Conservation (phyloP, 345 rosid species). For the Dipteronia sinensis region DNA sequence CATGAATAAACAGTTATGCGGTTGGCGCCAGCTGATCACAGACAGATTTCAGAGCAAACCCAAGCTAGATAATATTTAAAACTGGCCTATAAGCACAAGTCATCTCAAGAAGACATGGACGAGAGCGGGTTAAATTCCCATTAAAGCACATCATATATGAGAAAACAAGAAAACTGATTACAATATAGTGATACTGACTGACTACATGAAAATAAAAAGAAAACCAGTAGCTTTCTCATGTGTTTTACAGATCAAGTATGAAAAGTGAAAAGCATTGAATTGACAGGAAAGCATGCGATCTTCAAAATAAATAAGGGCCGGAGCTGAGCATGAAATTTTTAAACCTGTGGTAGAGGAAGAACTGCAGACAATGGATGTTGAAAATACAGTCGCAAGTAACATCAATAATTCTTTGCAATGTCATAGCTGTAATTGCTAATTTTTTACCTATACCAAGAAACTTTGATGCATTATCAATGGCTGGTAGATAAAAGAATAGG, state of each 20-base stretch:
- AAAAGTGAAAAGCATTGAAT: constrained; percentile 2
- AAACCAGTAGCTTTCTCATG: constrained; percentile 9
- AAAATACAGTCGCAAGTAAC: constrained; percentile 62
- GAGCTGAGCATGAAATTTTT: neutral
- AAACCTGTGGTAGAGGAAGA: constrained; percentile 93
- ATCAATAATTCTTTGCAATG: constrained; percentile 74
- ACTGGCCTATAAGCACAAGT: no score
- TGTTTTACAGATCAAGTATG: neutral
- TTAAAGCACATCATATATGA: no score
- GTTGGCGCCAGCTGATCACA: neutral
- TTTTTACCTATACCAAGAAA: constrained; percentile 76
- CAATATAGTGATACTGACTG: neutral
- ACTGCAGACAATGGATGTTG: constrained; percentile 78
- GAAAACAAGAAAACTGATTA: no score
- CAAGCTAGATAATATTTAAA: no score
- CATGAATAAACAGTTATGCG: neutral
- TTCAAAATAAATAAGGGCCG: neutral
- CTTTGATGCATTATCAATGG: constrained; percentile 41
- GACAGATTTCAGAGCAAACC: constrained; percentile 4
- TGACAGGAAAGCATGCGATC: constrained; percentile 5
- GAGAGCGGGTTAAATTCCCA: no score
- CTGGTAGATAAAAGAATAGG: constrained; percentile 78
- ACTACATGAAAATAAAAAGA: neutral
- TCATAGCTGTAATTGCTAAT: constrained; percentile 67
- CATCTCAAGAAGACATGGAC: no score